phyloP scores from a whole-genome alignment of 2,329 filamentous ascomycete genomes.

The Cordyceps cicadae region DNA sequence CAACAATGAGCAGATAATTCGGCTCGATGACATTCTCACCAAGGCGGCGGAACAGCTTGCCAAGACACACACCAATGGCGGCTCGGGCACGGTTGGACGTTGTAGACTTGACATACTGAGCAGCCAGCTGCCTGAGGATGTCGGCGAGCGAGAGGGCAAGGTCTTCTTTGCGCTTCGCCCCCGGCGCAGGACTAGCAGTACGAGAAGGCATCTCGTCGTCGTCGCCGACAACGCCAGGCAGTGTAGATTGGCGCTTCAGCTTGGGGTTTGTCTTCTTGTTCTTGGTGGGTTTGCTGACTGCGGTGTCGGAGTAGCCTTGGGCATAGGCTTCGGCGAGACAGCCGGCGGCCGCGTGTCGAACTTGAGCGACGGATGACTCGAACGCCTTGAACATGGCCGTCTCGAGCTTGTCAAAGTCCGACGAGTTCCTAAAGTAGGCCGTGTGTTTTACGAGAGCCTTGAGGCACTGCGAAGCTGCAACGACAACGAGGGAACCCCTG shows the following conservation, averaged over 20 bases:
- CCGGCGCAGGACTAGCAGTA: conserved; percentile 64
- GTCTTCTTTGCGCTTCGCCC: conserved; percentile 60
- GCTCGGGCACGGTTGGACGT: conserved; percentile 75
- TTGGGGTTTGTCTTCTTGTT: conserved; percentile 63
- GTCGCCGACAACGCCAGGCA: conserved; percentile 51
- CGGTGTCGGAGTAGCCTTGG: conserved; percentile 58
- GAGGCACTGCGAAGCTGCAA: conserved; percentile 70
- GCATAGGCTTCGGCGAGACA: conserved; percentile 78
- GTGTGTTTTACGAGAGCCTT: conserved; percentile 65
- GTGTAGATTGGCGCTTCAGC: conserved; percentile 51
- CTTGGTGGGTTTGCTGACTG: conserved; percentile 43
- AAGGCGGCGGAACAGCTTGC: conserved; percentile 67
- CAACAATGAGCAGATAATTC: conserved; percentile 73
- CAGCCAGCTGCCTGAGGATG: conserved; percentile 69
- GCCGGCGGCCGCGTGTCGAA: conserved; percentile 78
- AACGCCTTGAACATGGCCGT: conserved; percentile 76
- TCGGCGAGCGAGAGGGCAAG: conserved; percentile 69
- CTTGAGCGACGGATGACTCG: conserved; percentile 65
- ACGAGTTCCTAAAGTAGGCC: conserved; percentile 75
- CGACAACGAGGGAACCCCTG: conserved; percentile 74
- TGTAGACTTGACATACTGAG: conserved; percentile 68
- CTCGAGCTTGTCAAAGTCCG: conserved; percentile 85
- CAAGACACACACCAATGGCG: conserved; percentile 80
- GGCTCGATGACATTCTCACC: conserved; percentile 76
- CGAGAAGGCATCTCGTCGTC: conserved; percentile 63